These are phyloP conservation scores for Globisporangium sylvaticum DNA, from an alignment of 352 stramenopile genomes.

Conservation along the genomic window DNA sequence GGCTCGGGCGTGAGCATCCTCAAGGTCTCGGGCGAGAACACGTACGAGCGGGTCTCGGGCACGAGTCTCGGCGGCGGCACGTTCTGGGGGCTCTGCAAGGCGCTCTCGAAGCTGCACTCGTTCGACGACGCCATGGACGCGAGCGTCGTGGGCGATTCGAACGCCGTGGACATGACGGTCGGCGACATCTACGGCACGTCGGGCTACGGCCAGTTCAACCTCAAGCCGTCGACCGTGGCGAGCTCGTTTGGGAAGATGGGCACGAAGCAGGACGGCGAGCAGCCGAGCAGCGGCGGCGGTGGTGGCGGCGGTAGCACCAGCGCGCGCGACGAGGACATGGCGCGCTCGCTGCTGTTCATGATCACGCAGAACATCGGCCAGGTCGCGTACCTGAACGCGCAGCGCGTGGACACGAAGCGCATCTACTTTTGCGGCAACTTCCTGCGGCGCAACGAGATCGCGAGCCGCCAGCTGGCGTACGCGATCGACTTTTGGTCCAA, in stretches of 20 bases:
- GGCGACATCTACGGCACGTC: slow-evolving; percentile 96
- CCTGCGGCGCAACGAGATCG: slow-evolving; percentile 94
- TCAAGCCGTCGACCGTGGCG: slow-evolving; percentile 88
- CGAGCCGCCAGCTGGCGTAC: slow-evolving; percentile 82
- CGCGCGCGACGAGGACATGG: slow-evolving; percentile 91
- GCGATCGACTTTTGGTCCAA: slow-evolving; percentile 98
- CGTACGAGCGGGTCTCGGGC: slow-evolving; percentile 95
- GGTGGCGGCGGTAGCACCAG: slow-evolving; percentile 9
- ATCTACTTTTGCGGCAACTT: slow-evolving; percentile 98
- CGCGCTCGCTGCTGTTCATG: slow-evolving; percentile 95
- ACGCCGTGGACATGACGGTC: slow-evolving; percentile 94
- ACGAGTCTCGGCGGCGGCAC: slow-evolving; percentile 97
- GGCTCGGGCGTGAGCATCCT: slow-evolving; percentile 97
- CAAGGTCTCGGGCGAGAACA: slow-evolving; percentile 84
- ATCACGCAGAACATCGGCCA: slow-evolving; percentile 98
- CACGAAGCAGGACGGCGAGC: slow-evolving; percentile 9
- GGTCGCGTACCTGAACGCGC: slow-evolving; percentile 95
- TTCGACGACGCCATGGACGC: slow-evolving; percentile 81
- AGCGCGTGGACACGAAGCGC: slow-evolving; percentile 85
- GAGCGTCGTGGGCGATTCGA: slow-evolving; percentile 60
- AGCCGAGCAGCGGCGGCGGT: slow-evolving; percentile 1
- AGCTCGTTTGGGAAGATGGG: slow-evolving; percentile 97
- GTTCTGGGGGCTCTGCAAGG: slow-evolving; percentile 94
- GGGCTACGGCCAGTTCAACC: slow-evolving; percentile 88
- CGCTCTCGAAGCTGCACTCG: slow-evolving; percentile 86